Conservation (phyloP, 805 yeast species). For the Millerozyma miso region DNA sequence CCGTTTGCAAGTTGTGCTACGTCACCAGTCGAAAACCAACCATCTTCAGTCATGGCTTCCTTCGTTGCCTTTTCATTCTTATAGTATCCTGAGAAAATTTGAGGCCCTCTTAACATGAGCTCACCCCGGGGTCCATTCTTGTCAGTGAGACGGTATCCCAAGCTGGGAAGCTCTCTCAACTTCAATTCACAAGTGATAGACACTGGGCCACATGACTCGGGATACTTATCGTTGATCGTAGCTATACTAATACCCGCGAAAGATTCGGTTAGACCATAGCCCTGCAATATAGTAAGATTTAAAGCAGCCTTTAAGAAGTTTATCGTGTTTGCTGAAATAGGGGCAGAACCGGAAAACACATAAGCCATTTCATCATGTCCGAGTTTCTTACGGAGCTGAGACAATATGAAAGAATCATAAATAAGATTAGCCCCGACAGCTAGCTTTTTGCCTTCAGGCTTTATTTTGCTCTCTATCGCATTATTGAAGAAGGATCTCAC, state of each 20-base stretch:
- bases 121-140: constrained; percentile 45
- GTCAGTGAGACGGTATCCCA: constrained; percentile 44
- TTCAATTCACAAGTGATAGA: constrained; percentile 50
- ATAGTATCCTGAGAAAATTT: constrained; percentile 48
- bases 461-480: constrained; percentile 18
- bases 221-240: constrained; percentile 38
- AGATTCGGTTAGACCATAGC: constrained; percentile 72
- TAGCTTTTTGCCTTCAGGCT: constrained; percentile 4
- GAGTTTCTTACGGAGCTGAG: constrained; percentile 14
- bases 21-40: constrained; percentile 62
- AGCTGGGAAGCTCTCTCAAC: constrained; percentile 58
- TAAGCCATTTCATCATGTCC: constrained; percentile 26
- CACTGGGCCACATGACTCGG: constrained; percentile 38
- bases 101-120: constrained; percentile 53
- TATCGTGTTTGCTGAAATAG: constrained; percentile 59
- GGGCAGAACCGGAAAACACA: constrained; percentile 55
- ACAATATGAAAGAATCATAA: constrained; percentile 25
- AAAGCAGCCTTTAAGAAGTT: constrained; percentile 59
- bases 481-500: constrained; percentile 14
- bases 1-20: constrained; percentile 38
- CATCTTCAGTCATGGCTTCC: constrained; percentile 41
- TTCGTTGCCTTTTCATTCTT: constrained; percentile 46
- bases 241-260: constrained; percentile 50
- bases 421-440: constrained; percentile 29
- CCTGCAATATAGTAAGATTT: constrained; percentile 56